phyloP scores from a whole-genome alignment of 495 filamentous ascomycete genomes.

The Aspergillus diversus region DNA sequence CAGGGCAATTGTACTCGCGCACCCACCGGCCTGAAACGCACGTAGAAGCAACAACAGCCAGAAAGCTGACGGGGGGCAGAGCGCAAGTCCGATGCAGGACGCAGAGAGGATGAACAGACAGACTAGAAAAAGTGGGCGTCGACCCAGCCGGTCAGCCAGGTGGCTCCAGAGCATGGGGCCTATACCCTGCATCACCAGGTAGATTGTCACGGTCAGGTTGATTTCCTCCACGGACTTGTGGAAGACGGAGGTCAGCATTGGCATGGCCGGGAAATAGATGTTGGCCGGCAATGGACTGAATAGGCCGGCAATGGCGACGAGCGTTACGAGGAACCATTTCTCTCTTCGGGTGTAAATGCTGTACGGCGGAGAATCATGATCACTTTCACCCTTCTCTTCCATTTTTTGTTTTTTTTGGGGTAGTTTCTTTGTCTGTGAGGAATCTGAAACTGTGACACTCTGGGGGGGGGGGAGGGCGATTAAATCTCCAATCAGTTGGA shows the following conservation, averaged over 20 bases:
- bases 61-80: constrained; percentile 43
- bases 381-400: not conserved
- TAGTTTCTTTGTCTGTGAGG: not conserved
- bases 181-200: constrained; percentile 40
- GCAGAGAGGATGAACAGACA: constrained; percentile 43
- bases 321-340: not conserved
- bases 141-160: constrained; percentile 44
- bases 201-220: constrained; percentile 8
- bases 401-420: not conserved
- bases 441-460: not conserved
- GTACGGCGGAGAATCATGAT: not conserved
- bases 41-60: constrained; percentile 39
- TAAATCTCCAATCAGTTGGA: constrained; percentile 3
- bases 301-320: not conserved
- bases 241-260: not conserved
- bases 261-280: constrained; percentile 8
- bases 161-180: constrained; percentile 46
- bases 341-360: constrained; percentile 1
- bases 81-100: constrained; percentile 44
- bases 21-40: constrained; percentile 44
- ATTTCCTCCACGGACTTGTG: constrained; percentile 1
- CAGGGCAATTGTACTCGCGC: constrained; percentile 47
- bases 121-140: constrained; percentile 44
- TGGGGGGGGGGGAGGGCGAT: not conserved
- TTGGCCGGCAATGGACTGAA: constrained; percentile 7